These are phyloP conservation scores for Rubroboletus satanas DNA, from an alignment of 768 basidiomycete genomes.

Conservation along the genomic window DNA sequence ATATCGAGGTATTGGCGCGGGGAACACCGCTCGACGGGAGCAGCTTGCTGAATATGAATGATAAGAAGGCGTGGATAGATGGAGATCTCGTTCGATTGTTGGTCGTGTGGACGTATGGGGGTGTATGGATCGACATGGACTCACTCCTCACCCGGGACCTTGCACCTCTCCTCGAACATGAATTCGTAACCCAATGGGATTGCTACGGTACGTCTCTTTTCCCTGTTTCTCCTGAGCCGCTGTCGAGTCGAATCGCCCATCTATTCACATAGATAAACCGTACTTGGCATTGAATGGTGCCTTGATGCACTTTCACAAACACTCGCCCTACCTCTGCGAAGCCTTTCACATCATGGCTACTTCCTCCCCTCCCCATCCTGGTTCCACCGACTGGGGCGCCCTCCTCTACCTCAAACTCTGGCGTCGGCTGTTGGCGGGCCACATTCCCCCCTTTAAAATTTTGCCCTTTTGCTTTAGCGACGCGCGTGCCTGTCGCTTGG, in stretches of 20 bases:
- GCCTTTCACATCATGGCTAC: conserved; percentile 88
- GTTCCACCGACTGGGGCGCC: conserved; percentile 92
- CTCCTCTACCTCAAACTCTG: conserved; percentile 89
- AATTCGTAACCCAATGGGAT: conserved; percentile 99
- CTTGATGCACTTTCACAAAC: conserved; percentile 85
- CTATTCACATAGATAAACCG: conserved; percentile 53
- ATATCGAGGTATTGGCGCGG: conserved; percentile 60
- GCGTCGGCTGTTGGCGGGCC: conserved; percentile 70
- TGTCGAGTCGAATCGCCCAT: background rate
- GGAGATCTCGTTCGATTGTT: conserved; percentile 89
- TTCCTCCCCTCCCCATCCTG: conserved; percentile 64
- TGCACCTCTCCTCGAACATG: conserved; percentile 82
- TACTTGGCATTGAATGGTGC: conserved; percentile 88
- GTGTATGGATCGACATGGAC: conserved; percentile 98
- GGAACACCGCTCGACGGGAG: conserved; percentile 78
- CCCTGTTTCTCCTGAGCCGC: background rate
- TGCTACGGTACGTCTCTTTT: conserved; percentile 71
- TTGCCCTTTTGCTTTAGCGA: conserved; percentile 96
- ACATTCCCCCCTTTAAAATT: conserved; percentile 81
- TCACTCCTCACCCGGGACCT: conserved; percentile 86
- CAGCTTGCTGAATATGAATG: conserved; percentile 53
- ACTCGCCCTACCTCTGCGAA: conserved; percentile 96
- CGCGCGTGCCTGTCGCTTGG: conserved; percentile 83
- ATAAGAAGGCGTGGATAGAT: conserved; percentile 89
- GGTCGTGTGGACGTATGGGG: conserved; percentile 85